phyloP scores from a whole-genome alignment of 108 stramenopile species.

The Fragilariopsis cylindrus region DNA sequence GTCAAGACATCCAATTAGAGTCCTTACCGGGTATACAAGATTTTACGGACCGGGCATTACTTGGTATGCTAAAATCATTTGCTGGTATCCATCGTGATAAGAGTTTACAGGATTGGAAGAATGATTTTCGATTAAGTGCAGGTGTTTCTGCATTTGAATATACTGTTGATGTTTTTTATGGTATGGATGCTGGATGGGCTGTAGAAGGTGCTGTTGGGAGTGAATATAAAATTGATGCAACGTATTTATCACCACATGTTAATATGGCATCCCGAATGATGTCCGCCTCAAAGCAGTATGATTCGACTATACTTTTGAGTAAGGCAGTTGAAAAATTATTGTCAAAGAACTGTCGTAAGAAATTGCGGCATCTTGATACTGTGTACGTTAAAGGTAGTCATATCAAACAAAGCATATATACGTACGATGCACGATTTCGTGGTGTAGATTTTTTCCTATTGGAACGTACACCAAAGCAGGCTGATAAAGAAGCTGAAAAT shows the following conservation, averaged over 20 bases:
- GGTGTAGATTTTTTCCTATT: constrained; percentile 80
- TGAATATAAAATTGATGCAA: constrained; percentile 93
- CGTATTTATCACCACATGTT: constrained; percentile 95
- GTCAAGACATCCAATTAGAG: constrained; percentile 24
- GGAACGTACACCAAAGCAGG: constrained; percentile 67
- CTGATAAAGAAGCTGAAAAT: constrained; percentile 67
- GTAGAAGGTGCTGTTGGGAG: constrained; percentile 93
- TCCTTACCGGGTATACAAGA: constrained; percentile 62
- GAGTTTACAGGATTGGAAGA: constrained; percentile 61
- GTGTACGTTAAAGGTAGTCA: constrained; percentile 87
- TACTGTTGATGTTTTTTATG: constrained; percentile 73
- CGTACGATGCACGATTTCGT: constrained; percentile 73
- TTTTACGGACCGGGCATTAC: constrained; percentile 80
- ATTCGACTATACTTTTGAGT: constrained; percentile 67
- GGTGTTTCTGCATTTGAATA: constrained; percentile 49
- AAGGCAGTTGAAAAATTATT: constrained; percentile 69
- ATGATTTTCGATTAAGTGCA: constrained; percentile 64
- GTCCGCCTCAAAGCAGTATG: constrained; percentile 91
- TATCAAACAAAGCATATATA: constrained; percentile 76
- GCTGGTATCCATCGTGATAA: constrained; percentile 78
- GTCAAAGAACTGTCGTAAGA: constrained; percentile 53
- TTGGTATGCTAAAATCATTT: constrained; percentile 83
- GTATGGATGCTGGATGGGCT: constrained; percentile 97
- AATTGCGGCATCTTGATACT: constrained; percentile 75
- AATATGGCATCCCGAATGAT: constrained; percentile 96